Conservation (phyloP, 768 basidiomycete species). For the Mycena alexandri region DNA sequence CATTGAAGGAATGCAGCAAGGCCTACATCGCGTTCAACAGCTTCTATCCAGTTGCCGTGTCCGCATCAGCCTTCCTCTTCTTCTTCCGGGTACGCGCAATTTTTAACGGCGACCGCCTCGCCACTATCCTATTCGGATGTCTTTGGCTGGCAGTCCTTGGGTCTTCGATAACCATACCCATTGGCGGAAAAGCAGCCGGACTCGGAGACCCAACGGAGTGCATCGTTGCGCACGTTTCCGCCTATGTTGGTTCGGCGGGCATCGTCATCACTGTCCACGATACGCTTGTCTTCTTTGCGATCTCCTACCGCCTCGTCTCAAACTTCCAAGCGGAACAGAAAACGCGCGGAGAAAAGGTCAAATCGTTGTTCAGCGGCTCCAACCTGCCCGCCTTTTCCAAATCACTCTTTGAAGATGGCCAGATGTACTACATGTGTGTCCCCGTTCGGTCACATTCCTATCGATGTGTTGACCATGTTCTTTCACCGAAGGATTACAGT, state of each 20-base stretch:
- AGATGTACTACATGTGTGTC: too few species aligned
- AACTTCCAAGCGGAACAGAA: constrained; percentile 22
- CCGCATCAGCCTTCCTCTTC: constrained; percentile 45
- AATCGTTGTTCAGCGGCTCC: constrained; percentile 38
- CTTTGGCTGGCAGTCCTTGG: too few species aligned
- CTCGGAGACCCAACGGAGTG: too few species aligned
- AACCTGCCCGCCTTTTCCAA: constrained; percentile 45
- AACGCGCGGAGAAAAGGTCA: not conserved
- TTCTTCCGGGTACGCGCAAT: constrained; percentile 46
- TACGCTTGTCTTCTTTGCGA: constrained; percentile 46
- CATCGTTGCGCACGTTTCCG: constrained; percentile 33
- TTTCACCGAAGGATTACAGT: constrained; percentile 29
- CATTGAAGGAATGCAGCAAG: constrained; percentile 13
- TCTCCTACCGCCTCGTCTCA: constrained; percentile 43
- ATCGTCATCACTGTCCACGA: constrained; percentile 44
- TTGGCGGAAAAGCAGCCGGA: too few species aligned
- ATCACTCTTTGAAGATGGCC: constrained; percentile 46
- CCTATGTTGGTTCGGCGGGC: constrained; percentile 36
- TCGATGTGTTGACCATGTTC: too few species aligned
- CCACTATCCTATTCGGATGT: too few species aligned
- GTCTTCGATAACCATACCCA: too few species aligned
- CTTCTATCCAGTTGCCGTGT: constrained; percentile 40
- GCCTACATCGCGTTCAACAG: constrained; percentile 21
- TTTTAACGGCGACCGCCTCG: too few species aligned
- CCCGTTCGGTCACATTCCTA: too few species aligned